Base-by-base conservation (phyloP, 441 rosid genomes). In the Raphanus hybrid region DNA sequence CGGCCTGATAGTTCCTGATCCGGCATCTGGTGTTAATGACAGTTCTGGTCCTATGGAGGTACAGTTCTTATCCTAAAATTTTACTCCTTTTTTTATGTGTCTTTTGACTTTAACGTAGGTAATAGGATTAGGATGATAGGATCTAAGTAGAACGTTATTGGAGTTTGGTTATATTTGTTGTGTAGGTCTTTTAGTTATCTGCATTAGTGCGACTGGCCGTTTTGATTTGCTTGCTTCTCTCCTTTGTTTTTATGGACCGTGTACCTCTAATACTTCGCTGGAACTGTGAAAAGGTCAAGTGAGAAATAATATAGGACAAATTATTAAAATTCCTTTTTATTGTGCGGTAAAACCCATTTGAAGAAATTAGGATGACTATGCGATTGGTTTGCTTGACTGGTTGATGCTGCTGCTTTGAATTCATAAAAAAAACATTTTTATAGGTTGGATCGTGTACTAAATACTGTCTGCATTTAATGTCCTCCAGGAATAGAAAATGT, bases 31-130 rank as follows among this genome's bases (percentile, higher is more conserved):
- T 52, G 74, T 45, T 65, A 85, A 80, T 71, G 81, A 82, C 59
- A 94, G 87, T 75, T 62, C 90, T 80, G 84, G 82, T 63, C 86
- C 90, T 8, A 94, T 94, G 99, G 94, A 91, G 82, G 82, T 80
- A 59, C n/a, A 7, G 8, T 10, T 55, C 34, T 41, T 62, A 32
- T 68, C 67, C 43, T 81, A 89, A 88, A 11, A 12, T 10, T 23
- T 78, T 35, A 35, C 73, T 78, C 61, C 59, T 26, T 39, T 5
- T 18, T 75, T 5, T 37, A n/a, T 20, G 71, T 59, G 39, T 59
- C 27, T 58, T 14, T 27, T 26, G 14, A 5, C 12, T 69, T 29
- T 27, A 55, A 35, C 68, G 54, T 61, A 43, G 12, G 32, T 37
- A 16, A 9, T 23, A 58, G 34, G 34, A 58, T 58, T 58, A 23